phyloP scores from a whole-genome alignment of 208 protist species.

The Trypanosoma cruzi region DNA sequence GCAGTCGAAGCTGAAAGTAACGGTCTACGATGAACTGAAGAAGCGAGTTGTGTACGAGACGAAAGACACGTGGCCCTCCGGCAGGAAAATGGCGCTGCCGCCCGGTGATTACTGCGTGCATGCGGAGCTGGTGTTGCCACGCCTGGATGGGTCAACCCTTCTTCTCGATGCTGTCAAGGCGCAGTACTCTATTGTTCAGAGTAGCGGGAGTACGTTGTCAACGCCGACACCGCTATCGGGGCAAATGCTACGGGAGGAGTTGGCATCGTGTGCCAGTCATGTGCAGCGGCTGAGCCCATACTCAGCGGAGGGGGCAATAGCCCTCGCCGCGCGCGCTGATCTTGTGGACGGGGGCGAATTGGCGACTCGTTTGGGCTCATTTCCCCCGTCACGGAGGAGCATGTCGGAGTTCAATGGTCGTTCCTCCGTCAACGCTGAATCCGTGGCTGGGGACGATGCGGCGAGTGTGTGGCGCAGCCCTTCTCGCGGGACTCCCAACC shows the following conservation, averaged over 20 bases:
- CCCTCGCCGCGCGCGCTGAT: background rate
- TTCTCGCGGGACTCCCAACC: background rate
- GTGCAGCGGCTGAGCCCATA: background rate
- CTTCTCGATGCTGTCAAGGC: background rate
- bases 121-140: constrained; percentile 8
- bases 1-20: constrained; percentile 13
- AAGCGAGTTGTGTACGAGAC: constrained; percentile 1
- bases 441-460: background rate
- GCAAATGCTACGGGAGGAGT: background rate
- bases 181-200: constrained; percentile 4
- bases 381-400: background rate
- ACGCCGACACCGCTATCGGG: background rate
- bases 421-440: background rate
- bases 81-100: constrained; percentile 16
- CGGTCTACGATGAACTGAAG: constrained; percentile 4
- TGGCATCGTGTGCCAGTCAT: background rate
- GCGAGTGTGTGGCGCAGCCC: background rate
- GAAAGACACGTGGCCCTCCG: constrained; percentile 12
- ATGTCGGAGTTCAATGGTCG: background rate
- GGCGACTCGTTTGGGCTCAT: background rate
- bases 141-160: constrained; percentile 15
- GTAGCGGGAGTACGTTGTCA: background rate
- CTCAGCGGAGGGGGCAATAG: background rate
- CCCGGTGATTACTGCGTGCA: constrained; percentile 16
- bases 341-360: background rate